A percentile compares a stretch with the other conserved stretches of the same genome.
Evolutionary conservation across 169 alveolate species (phyloP).

Genomic region (Eimeria sp.): DNA sequence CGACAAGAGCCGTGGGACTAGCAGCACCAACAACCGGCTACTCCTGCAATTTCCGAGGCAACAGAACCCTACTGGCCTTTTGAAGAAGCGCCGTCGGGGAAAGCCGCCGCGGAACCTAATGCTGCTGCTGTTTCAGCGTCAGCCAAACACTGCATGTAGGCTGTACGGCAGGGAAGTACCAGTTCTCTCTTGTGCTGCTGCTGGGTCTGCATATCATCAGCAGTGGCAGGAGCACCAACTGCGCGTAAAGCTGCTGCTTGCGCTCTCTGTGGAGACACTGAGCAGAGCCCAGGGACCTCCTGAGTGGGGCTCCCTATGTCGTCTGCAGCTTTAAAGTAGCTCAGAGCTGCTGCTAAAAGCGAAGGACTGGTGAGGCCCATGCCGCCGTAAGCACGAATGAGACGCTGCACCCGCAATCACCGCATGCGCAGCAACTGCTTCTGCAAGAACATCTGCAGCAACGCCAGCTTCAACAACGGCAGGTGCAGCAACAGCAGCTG

Average conservation of each 20-base stretch:
- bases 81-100: slow-evolving; percentile 2
- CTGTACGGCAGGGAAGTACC: slow-evolving; percentile 38
- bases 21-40: slow-evolving; percentile 28
- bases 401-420: slow-evolving; percentile 61
- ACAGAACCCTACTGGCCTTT: slow-evolving; percentile 17
- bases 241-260: slow-evolving; percentile 57
- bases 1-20: not conserved
- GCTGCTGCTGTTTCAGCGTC: slow-evolving; percentile 72
- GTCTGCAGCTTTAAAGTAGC: slow-evolving; percentile 1
- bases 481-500: not conserved
- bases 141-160: slow-evolving; percentile 26
- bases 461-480: slow-evolving; percentile 15
- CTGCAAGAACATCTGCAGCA: not conserved
- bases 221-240: not conserved
- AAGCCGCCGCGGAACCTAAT: slow-evolving; percentile 1
- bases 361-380: slow-evolving; percentile 66
- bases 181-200: slow-evolving; percentile 35
- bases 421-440: not conserved
- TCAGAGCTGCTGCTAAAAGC: slow-evolving; percentile 54
- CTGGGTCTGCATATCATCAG: not conserved
- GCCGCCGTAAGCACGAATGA: slow-evolving; percentile 57
- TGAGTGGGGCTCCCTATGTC: not conserved
- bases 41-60: not conserved
- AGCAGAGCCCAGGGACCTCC: slow-evolving; percentile 29
- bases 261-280: slow-evolving; percentile 25